A percentile compares a stretch with the other conserved stretches of the same genome.
phyloP scores from a whole-genome alignment of 805 yeast species.

The Geotrichum ghanense region DNA sequence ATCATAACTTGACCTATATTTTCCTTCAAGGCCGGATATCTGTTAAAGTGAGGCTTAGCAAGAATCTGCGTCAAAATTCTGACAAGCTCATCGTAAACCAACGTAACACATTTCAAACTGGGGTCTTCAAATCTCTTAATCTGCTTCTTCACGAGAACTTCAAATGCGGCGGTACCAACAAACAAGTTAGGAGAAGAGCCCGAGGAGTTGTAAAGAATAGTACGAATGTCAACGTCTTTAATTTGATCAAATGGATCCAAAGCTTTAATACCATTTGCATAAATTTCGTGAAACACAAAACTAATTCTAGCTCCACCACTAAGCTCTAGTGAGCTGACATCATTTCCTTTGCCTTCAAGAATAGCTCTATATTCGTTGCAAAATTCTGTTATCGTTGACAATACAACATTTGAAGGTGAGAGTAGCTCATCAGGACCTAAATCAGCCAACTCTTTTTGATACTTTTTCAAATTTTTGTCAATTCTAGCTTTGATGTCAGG shows the following conservation, averaged over 20 bases:
- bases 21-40: conserved; percentile 90
- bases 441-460: conserved; percentile 61
- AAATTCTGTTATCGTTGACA: conserved; percentile 87
- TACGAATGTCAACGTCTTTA: conserved; percentile 89
- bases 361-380: conserved; percentile 86
- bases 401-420: conserved; percentile 80
- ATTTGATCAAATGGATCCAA: conserved; percentile 95
- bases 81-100: conserved; percentile 89
- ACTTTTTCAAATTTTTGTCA: conserved; percentile 75
- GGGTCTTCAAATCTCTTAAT: conserved; percentile 94
- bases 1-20: conserved; percentile 72
- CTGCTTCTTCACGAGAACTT: conserved; percentile 85
- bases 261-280: conserved; percentile 82
- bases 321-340: conserved; percentile 76
- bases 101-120: conserved; percentile 71
- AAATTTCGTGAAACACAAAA: conserved; percentile 94
- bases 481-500: conserved; percentile 92
- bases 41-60: conserved; percentile 64
- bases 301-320: conserved; percentile 98
- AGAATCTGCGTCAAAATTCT: conserved; percentile 81
- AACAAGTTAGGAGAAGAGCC: conserved; percentile 93
- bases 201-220: conserved; percentile 92
- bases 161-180: conserved; percentile 96
- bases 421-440: conserved; percentile 76
- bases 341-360: conserved; percentile 88